phyloP scores from a whole-genome alignment of 2,329 filamentous ascomycete species.

The Emergomyces africanus region DNA sequence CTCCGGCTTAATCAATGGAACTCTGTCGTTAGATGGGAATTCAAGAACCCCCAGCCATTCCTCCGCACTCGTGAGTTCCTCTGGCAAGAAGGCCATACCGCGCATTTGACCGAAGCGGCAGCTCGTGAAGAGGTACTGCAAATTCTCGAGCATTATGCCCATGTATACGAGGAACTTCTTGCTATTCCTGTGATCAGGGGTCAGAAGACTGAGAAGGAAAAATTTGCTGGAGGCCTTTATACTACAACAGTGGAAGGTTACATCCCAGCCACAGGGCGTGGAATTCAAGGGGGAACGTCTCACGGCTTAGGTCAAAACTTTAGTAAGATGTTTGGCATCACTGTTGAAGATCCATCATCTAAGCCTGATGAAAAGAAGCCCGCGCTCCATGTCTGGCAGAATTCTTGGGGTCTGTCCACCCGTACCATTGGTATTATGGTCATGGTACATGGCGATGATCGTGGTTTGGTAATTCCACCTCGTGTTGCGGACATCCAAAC shows the following conservation, averaged over 20 bases:
- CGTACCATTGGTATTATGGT: constrained; percentile 98
- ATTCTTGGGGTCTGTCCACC: constrained; percentile 97
- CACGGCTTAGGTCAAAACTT: constrained; percentile 97
- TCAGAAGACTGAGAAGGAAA: constrained; percentile 92
- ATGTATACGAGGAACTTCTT: constrained; percentile 84
- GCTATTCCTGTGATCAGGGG: constrained; percentile 92
- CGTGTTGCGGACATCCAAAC: constrained; percentile 77
- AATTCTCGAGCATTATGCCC: constrained; percentile 86
- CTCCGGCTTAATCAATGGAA: constrained; percentile 97
- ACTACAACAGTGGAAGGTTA: constrained; percentile 96
- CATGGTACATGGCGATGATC: constrained; percentile 94
- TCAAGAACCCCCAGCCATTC: constrained; percentile 80
- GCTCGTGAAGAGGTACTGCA: constrained; percentile 79
- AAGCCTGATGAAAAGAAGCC: constrained; percentile 61
- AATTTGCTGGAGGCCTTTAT: constrained; percentile 93
- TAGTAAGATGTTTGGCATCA: constrained; percentile 98
- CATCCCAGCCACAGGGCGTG: constrained; percentile 87
- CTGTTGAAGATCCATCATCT: constrained; percentile 74
- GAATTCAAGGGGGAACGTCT: constrained; percentile 91
- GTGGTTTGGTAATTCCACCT: constrained; percentile 85
- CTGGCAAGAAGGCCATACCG: constrained; percentile 95
- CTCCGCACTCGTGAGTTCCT: constrained; percentile 88
- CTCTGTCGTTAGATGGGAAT: constrained; percentile 89
- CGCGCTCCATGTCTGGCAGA: constrained; percentile 88
- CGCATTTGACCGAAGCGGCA: constrained; percentile 71